Evolutionary conservation across 1,284 basidiomycete genomes (phyloP), one percentile per base, ranked within the genome.

Genomic region (Cryptococcus sp.): DNA sequence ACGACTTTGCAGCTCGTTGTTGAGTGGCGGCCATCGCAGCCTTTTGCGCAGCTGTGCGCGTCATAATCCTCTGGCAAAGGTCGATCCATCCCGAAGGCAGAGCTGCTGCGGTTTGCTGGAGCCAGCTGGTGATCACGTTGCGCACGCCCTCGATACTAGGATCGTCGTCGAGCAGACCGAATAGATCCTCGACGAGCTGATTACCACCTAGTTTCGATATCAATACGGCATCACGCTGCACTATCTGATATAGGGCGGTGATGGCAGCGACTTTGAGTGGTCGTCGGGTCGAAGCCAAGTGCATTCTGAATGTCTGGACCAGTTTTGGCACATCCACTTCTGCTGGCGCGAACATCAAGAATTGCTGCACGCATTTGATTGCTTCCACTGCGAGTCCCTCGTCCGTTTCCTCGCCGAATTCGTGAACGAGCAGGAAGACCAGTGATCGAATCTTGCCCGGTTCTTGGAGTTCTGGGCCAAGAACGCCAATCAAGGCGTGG

Each of bases 31-130:
- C 55, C 3, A 79, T 79, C 11, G 85, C 85, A 63, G 88, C 88
- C 16, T 89, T 91, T 17, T 89, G 62, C 3, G 69, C 64, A 11
- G 65, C 64, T 3, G 75, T 72, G 13, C 71, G 63, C 7, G 72
- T 87, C 91, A 98, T 96, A 77, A 99, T 98, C 38, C 93, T 83
- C 76, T 98, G 93, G 72, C 95, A 99, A 1, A 99, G 82, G 71
- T 96, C 93, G 61, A 99, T 96, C 96, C 96, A 99, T 1, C 93
- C 94, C 0, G 89, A 92, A 0, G 96, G 94, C 61, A 94, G 91
- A 54, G 90, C 85, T 20, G 91, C 84, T 0, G 93, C 93, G 0
- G 96, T 99, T 76, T 98, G 94, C 62, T 89, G 86, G 11, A 99
- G 82, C 96, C 96, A 99, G 65, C 88, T 91, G n/a, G 85, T 83